A percentile compares a stretch with the other conserved stretches of the same genome.
These are phyloP conservation scores for Glebionis coronaria DNA, from an alignment of 129 eudicot species.

Conservation along the genomic window DNA sequence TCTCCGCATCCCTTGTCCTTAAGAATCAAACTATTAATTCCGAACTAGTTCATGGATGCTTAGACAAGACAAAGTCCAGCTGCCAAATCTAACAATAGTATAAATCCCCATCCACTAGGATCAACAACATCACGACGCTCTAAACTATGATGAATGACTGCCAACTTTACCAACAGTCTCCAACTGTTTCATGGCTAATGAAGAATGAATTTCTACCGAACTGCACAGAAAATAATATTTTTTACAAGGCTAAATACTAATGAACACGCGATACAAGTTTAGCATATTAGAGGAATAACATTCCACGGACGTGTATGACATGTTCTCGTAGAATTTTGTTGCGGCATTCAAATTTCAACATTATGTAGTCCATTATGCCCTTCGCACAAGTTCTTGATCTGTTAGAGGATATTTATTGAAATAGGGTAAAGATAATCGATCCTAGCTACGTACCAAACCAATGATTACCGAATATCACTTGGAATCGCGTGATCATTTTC, in stretches of 20 bases:
- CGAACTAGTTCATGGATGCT: too few relatives aligned
- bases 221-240: constrained; percentile 43
- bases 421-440: too few relatives aligned
- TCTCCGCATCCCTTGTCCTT: too few relatives aligned
- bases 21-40: too few relatives aligned
- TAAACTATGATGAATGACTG: constrained; percentile 76
- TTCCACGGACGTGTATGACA: constrained; percentile 74
- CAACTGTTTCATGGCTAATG: constrained; percentile 76
- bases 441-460: too few relatives aligned
- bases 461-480: too few relatives aligned
- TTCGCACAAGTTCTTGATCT: constrained; percentile 99
- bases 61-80: too few relatives aligned
- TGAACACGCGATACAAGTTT: neutral
- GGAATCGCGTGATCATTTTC: too few relatives aligned
- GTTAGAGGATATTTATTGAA: too few relatives aligned
- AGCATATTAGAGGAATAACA: constrained; percentile 13
- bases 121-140: constrained; percentile 97
- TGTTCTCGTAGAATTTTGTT: constrained; percentile 73
- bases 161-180: constrained; percentile 89
- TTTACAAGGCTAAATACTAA: constrained; percentile 9
- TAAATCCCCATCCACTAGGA: constrained; percentile 83
- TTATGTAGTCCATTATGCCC: constrained; percentile 96
- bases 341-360: constrained; percentile 98
- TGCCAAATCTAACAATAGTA: too few relatives aligned
- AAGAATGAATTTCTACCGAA: constrained; percentile 87